Conservation (phyloP, 2,329 filamentous ascomycete genomes). For the Zymoseptoria pseudotritici region DNA sequence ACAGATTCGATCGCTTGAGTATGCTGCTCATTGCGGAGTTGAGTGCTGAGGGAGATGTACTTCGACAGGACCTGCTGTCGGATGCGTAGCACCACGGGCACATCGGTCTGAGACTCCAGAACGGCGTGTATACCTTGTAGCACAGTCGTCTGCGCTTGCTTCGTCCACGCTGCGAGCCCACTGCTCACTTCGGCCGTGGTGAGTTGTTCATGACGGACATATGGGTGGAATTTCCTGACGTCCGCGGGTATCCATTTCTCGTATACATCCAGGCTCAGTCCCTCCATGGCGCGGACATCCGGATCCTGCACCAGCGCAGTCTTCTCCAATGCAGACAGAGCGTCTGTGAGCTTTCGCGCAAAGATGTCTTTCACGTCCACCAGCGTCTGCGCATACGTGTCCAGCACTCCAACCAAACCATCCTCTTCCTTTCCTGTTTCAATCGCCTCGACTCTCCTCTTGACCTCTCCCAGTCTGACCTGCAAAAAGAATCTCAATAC, state of each 20-base stretch:
- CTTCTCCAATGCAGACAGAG: constrained; percentile 61
- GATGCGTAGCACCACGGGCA: constrained; percentile 15
- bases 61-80: constrained; percentile 22
- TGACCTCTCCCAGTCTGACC: constrained; percentile 62
- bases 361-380: constrained; percentile 70
- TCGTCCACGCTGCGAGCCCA: constrained; percentile 57
- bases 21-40: constrained; percentile 12
- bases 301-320: constrained; percentile 65
- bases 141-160: constrained; percentile 43
- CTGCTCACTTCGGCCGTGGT: constrained; percentile 34
- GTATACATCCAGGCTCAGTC: constrained; percentile 69
- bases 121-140: constrained; percentile 16
- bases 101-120: constrained; percentile 15
- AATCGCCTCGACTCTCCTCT: constrained; percentile 50
- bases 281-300: constrained; percentile 57
- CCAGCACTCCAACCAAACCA: constrained; percentile 57
- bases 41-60: constrained; percentile 21
- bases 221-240: constrained; percentile 77
- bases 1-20: constrained; percentile 14
- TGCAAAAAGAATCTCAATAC: constrained; percentile 71
- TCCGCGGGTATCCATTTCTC: constrained; percentile 75
- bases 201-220: constrained; percentile 71
- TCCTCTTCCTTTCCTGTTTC: constrained; percentile 36
- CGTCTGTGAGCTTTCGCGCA: constrained; percentile 62
- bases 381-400: constrained; percentile 68